phyloP scores from a whole-genome alignment of 116 monocot genomes.

The Posidonia oceanica region DNA sequence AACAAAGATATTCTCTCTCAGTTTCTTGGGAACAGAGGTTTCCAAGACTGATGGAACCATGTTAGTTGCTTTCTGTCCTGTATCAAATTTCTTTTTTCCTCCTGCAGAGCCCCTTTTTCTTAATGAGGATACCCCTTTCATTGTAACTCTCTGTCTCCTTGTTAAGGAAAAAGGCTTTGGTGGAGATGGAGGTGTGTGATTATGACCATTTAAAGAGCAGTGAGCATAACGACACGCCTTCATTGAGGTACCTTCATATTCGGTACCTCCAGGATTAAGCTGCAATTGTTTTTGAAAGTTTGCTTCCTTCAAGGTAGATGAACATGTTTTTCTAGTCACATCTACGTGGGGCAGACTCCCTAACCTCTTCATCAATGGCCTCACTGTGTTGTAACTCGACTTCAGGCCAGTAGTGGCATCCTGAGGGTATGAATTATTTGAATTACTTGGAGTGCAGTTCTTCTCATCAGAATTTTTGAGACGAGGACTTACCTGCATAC shows the following conservation, averaged over 20 bases:
- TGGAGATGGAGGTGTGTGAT: neutral
- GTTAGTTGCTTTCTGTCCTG: neutral
- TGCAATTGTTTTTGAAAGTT: conserved; percentile 10
- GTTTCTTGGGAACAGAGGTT: neutral
- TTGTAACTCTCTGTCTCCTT: neutral
- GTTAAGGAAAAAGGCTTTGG: neutral
- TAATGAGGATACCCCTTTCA: neutral
- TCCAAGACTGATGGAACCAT: neutral
- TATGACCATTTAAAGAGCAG: conserved; percentile 8
- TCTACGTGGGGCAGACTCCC: neutral
- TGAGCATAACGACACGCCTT: conserved; percentile 1
- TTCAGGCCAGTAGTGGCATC: neutral
- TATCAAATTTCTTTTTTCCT: conserved; percentile 1
- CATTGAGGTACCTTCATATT: conserved; percentile 3
- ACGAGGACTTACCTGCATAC: conserved; percentile 3
- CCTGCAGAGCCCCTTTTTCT: neutral
- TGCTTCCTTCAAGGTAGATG: conserved; percentile 7
- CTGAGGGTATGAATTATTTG: neutral
- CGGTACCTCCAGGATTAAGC: neutral
- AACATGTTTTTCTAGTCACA: conserved; percentile 2
- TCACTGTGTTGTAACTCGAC: neutral
- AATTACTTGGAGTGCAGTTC: neutral
- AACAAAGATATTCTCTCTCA: neutral
- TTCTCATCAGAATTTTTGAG: neutral
- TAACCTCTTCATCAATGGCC: neutral